Evolutionary conservation across 2,329 filamentous ascomycete species (phyloP).

Genomic region (Colletotrichum horii): DNA sequence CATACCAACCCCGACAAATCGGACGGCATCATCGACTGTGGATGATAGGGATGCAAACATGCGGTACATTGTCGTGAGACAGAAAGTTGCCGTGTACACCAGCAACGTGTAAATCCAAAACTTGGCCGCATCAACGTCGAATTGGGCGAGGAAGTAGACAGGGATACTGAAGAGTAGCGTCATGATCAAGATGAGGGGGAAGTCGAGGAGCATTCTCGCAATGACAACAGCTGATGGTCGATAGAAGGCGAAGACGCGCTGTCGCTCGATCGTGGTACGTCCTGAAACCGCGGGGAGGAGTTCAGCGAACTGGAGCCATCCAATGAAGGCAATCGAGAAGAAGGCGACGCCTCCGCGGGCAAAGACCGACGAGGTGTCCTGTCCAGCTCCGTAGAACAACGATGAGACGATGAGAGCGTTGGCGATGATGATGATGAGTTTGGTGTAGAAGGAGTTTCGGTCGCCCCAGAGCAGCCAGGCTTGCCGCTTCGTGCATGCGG

Average conservation of each 20-base stretch:
- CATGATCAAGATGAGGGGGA: conserved; percentile 15
- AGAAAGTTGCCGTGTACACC: conserved; percentile 16
- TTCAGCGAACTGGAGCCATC: conserved; percentile 22
- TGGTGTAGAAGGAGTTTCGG: conserved; percentile 76
- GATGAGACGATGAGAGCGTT: conserved; percentile 78
- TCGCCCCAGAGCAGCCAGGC: conserved; percentile 82
- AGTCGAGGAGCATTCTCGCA: conserved; percentile 5
- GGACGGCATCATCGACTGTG: conserved; percentile 67
- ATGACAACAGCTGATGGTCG: conserved; percentile 19
- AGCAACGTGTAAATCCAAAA: conserved; percentile 19
- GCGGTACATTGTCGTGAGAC: conserved; percentile 21
- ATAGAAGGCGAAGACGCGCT: conserved; percentile 17
- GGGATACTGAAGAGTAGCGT: conserved; percentile 9
- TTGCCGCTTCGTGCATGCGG: conserved; percentile 72
- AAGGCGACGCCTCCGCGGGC: neutral
- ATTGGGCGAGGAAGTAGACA: conserved; percentile 14
- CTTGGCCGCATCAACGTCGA: conserved; percentile 18
- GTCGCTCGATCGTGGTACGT: conserved; percentile 16
- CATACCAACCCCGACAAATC: conserved; percentile 28
- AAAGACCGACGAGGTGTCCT: conserved; percentile 22
- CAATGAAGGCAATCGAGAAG: conserved; percentile 22
- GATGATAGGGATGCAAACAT: conserved; percentile 61
- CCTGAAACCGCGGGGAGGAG: conserved; percentile 9
- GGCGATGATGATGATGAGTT: conserved; percentile 78
- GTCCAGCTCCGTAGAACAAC: conserved; percentile 73